A percentile compares a stretch with the other conserved stretches of the same genome.
Conservation (phyloP, 164 flowering plant species). For the Protea cynaroides region DNA sequence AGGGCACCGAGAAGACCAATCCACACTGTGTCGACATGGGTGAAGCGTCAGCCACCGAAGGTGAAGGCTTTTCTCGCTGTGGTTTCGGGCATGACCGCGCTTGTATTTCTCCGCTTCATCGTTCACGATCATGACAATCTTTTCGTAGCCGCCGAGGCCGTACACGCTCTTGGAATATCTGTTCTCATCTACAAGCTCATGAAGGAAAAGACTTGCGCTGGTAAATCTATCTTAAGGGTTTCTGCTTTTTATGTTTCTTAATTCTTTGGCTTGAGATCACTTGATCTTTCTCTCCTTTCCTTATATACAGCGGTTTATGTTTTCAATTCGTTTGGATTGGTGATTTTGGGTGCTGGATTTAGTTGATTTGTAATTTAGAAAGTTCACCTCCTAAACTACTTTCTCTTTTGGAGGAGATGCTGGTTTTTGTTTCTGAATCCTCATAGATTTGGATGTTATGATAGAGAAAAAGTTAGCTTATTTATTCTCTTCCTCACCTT, state of each 20-base stretch:
- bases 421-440: too few species aligned
- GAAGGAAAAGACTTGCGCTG: conserved; percentile 23
- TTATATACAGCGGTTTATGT: background rate
- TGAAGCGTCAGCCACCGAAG: conserved; percentile 20
- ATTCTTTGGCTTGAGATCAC: background rate
- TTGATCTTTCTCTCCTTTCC: background rate
- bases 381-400: too few species aligned
- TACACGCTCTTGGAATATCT: conserved; percentile 20
- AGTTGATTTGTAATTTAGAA: too few species aligned
- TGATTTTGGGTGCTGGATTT: too few species aligned
- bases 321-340: background rate
- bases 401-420: too few species aligned
- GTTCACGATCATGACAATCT: conserved; percentile 26
- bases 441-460: too few species aligned
- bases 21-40: conserved; percentile 14
- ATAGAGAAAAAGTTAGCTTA: too few species aligned
- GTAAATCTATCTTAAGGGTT: conserved; percentile 6
- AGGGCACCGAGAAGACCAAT: conserved; percentile 4
- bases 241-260: background rate
- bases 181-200: conserved; percentile 22
- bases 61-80: conserved; percentile 23
- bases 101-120: conserved; percentile 16
- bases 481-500: too few species aligned
- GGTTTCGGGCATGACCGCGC: conserved; percentile 20
- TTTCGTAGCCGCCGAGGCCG: conserved; percentile 21